Base-by-base conservation (phyloP, 2,329 filamentous ascomycete species). In the Camillea tinctor region DNA sequence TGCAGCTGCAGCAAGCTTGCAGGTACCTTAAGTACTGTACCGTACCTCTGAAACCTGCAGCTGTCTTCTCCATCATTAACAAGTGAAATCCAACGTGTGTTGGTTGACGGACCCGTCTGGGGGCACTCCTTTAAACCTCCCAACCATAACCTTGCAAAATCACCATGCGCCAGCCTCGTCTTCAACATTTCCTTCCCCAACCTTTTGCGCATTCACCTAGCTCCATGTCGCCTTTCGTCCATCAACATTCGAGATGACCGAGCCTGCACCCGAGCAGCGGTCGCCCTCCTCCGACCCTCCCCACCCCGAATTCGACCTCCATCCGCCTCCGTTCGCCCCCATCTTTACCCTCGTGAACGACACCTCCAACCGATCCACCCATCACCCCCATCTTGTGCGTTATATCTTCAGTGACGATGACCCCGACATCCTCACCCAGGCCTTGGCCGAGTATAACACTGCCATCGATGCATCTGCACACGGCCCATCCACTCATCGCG, bases 381-480 rank as follows among this genome's bases (percentile, higher is more conserved):
- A 92, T 69, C 93, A 98, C 73, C 95, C 94, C 1, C 87, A 86
- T 56, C 87, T 97, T 56, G 87, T 97, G 1, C 92, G 94, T 77
- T 98, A 98, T 78, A 84, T 98, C 71, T 98, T 99, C 79, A 86
- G 86, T 68, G 93, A 98, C 75, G 95, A 98, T 75, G 93, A 97
- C 71, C 85, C 88, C 1, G 90, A 93, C 52, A 79, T 90, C 51
- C 80, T 96, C 44, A 90, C 90, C 1, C 82, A 86, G 44, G 88
- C 90, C 1, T 88, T 74, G 75, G 85, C 72, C 57, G 78, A 77
- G 59, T 76, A 80, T 55, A 73, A 77, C 57, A 68, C 74, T 17
- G 58, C 24, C 4, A 58, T 44, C n/a, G 36, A 44, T 44, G 36
- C 36, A 44, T 44, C 36, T 4, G 36, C 36, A 44, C 36, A 15